A percentile compares a stretch with the other conserved stretches of the same genome.
Evolutionary conservation across 2,329 filamentous ascomycete species (phyloP).

Genomic region (Aspergillus niger): DNA sequence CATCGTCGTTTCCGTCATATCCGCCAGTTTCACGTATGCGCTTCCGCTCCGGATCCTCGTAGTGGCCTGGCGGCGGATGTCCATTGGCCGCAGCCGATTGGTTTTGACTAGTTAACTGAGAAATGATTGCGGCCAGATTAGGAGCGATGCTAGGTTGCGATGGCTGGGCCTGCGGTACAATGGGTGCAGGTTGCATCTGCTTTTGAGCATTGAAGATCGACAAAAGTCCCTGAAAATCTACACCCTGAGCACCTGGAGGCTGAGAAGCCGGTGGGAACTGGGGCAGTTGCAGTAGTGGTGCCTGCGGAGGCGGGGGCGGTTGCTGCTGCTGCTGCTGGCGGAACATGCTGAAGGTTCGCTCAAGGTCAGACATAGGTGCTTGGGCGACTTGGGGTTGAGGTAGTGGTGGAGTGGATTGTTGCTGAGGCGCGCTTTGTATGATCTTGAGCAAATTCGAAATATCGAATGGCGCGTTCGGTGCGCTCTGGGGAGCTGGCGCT

Average conservation of each 20-base stretch:
- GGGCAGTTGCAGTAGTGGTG: constrained; percentile 30
- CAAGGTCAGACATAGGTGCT: constrained; percentile 31
- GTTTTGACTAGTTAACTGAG: constrained; percentile 32
- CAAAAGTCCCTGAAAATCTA: constrained; percentile 44
- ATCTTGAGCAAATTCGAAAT: constrained; percentile 46
- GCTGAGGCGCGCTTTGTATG: constrained; percentile 38
- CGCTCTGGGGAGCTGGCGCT: constrained; percentile 23
- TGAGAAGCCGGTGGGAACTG: constrained; percentile 31
- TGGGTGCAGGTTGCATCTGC: constrained; percentile 36
- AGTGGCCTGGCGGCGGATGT: constrained; percentile 25
- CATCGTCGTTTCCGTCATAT: constrained; percentile 36
- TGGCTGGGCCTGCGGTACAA: constrained; percentile 28
- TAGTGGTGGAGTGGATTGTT: constrained; percentile 32
- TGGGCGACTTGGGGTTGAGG: constrained; percentile 28
- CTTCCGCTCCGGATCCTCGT: constrained; percentile 47
- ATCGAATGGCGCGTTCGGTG: constrained; percentile 35
- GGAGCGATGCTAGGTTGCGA: constrained; percentile 34
- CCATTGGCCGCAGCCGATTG: constrained; percentile 20
- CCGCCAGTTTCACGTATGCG: constrained; percentile 38
- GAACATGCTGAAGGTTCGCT: constrained; percentile 45
- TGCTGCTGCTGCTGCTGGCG: constrained; percentile 33
- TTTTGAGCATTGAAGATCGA: constrained; percentile 41
- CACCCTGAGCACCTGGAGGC: constrained; percentile 25
- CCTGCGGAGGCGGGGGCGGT: constrained; percentile 25
- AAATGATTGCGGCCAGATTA: constrained; percentile 40